Evolutionary conservation across 345 rosid species (phyloP), one percentile per base, ranked within the genome.

Genomic region (Brassica nigra): DNA sequence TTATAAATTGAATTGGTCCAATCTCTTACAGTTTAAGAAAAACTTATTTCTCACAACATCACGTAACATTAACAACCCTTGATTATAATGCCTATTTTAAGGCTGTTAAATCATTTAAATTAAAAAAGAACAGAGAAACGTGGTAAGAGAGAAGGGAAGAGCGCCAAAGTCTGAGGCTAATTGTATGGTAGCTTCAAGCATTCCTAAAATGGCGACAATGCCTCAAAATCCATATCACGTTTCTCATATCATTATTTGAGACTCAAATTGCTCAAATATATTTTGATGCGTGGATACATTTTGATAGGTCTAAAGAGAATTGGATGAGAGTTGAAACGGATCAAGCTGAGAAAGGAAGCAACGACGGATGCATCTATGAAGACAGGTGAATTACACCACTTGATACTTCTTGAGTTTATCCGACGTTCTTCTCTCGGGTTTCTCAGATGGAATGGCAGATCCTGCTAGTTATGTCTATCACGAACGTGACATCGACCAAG

Each of bases 381-480:
- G 98, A 90, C 92, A 76, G 87, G 90, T 85, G 84, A 83, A 81
- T 81, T 68, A 74, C 82, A 80, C 69, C 83, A 80, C 85, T 84
- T 83, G 83, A 88, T 90, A 91, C 83, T 80, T 75, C 86, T 85
- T 83, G 85, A 85, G 84, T 85, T 75, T 78, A 81, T 76, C 78
- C 83, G 83, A 73, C 84, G 81, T 86, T 83, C 74, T 81, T 87
- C 82, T 81, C 65, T 71, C 83, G 66, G 78, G 42, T 78, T 82
- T 88, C 84, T 91, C 97, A 90, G 92, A 95, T 95, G 99, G 99
- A 95, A 95, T 95, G 99, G 99, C 98, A 91, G 93, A 95, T 95
- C 95, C 85, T 88, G 86, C 82, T 89, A 84, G 64, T 81, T 86
- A 83, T 90, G 85, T 67, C 77, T 73, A 87, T 86, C 84, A 89